Evolutionary conservation across 495 filamentous ascomycete species (phyloP).

Genomic region (Rusavskia elegans): DNA sequence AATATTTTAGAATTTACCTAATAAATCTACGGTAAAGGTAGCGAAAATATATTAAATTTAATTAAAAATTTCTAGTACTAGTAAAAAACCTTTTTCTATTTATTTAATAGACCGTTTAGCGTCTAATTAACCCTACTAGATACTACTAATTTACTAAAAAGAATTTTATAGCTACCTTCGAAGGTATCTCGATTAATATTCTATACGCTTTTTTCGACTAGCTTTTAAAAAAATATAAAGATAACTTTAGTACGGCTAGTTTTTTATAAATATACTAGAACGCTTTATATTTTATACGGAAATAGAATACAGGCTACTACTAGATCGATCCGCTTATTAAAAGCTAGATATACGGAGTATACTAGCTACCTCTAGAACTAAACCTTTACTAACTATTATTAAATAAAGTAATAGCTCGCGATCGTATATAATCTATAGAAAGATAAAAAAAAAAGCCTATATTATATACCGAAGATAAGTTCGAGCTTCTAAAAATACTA

Average conservation of each 20-base stretch:
- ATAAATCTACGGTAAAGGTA: slow-evolving; percentile 1
- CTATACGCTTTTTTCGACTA: slow-evolving; percentile 4
- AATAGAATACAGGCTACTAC: neutral
- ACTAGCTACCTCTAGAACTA: neutral
- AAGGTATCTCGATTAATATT: slow-evolving; percentile 2
- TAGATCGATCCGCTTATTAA: slow-evolving; percentile 2
- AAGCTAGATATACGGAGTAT: slow-evolving; percentile 2
- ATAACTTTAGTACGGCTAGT: neutral
- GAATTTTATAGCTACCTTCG: neutral
- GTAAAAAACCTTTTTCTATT: neutral
- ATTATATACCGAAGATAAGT: neutral
- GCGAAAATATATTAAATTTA: neutral
- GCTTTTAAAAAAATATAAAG: neutral
- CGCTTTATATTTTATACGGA: neutral
- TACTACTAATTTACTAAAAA: slow-evolving; percentile 4
- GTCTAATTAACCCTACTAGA: slow-evolving; percentile 1
- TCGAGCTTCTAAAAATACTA: slow-evolving; percentile 1
- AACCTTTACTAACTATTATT: neutral
- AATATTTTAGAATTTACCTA: slow-evolving; percentile 2
- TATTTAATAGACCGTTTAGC: neutral
- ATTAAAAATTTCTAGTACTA: neutral
- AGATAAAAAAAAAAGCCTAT: slow-evolving; percentile 2
- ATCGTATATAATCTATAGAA: neutral
- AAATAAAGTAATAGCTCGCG: neutral
- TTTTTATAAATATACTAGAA: slow-evolving; percentile 5